These are phyloP conservation scores for Gossypium stocksii DNA, from an alignment of 345 rosid genomes.

Conservation along the genomic window DNA sequence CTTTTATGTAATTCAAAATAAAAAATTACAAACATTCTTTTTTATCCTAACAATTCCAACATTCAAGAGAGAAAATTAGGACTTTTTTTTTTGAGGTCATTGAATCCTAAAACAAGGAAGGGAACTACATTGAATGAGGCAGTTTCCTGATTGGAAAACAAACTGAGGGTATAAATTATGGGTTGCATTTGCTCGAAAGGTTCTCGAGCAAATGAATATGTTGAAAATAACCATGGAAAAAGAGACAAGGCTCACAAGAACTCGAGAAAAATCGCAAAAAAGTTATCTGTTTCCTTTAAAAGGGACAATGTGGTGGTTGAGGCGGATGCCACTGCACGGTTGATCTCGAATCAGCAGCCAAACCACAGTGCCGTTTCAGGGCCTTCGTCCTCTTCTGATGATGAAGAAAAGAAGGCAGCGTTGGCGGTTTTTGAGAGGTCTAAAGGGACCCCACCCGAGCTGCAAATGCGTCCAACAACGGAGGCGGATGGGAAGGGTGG, in stretches of 20 bases:
- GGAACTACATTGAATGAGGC: slow-evolving; percentile 1
- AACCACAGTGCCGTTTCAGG: slow-evolving; percentile 19
- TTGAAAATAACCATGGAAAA: slow-evolving; percentile 26
- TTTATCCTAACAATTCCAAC: background rate
- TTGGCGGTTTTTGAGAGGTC: slow-evolving; percentile 2
- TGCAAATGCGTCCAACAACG: slow-evolving; percentile 23
- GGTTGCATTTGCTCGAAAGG: slow-evolving; percentile 91
- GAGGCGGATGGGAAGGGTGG: slow-evolving; percentile 20
- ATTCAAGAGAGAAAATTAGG: background rate
- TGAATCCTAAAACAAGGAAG: background rate
- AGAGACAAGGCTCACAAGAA: slow-evolving; percentile 22
- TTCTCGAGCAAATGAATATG: slow-evolving; percentile 30
- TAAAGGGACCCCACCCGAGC: slow-evolving; percentile 25
- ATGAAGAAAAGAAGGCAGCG: slow-evolving; percentile 30
- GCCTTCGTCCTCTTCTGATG: slow-evolving; percentile 29
- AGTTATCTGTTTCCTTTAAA: background rate
- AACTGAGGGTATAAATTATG: slow-evolving; percentile 44
- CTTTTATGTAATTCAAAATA: background rate
- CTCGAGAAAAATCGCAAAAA: background rate
- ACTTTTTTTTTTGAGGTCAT: background rate
- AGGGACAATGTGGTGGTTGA: slow-evolving; percentile 23
- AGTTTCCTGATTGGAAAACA: slow-evolving; percentile 16
- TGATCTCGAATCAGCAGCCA: slow-evolving; percentile 6
- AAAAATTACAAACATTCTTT: background rate
- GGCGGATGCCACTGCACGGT: slow-evolving; percentile 19